A percentile compares a stretch with the other conserved stretches of the same genome.
phyloP scores from a whole-genome alignment of 306 rosid genomes.

The Cucumis sativus region DNA sequence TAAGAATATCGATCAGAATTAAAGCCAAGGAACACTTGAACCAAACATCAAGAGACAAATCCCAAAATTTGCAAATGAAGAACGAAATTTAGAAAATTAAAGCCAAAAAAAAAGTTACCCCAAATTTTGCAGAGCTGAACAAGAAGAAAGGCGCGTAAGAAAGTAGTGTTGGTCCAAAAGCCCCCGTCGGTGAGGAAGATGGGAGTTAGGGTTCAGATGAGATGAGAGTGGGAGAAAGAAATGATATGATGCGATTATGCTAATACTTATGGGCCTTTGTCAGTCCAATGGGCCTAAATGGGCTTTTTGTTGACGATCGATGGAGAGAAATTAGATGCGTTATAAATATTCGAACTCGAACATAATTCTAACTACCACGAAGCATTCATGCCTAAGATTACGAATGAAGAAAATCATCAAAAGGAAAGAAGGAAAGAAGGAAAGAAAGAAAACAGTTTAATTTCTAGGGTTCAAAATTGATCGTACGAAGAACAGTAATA shows the following conservation, averaged over 20 bases:
- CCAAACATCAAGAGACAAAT: too few species aligned
- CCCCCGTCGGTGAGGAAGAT: background rate
- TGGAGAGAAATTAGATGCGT: too few species aligned
- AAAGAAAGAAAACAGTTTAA: background rate
- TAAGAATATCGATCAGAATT: too few species aligned
- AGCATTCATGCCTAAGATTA: background rate
- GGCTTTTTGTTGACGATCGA: background rate
- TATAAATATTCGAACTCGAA: too few species aligned
- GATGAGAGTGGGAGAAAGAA: background rate
- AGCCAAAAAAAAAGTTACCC: too few species aligned
- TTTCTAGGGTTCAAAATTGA: conserved; percentile 3
- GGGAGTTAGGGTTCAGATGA: background rate
- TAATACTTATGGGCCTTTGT: background rate
- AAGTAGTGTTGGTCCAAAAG: background rate
- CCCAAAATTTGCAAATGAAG: too few species aligned
- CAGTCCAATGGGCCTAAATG: background rate
- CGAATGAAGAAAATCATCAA: background rate
- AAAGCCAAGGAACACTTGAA: too few species aligned
- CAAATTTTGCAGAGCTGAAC: too few species aligned
- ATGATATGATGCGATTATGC: background rate
- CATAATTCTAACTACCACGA: too few species aligned
- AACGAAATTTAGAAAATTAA: too few species aligned
- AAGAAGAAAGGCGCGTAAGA: background rate
- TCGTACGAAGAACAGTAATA: background rate
- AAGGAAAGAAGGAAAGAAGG: background rate